These are phyloP conservation scores for Leishmania turanica DNA, from an alignment of 208 protist genomes.

Conservation along the genomic window DNA sequence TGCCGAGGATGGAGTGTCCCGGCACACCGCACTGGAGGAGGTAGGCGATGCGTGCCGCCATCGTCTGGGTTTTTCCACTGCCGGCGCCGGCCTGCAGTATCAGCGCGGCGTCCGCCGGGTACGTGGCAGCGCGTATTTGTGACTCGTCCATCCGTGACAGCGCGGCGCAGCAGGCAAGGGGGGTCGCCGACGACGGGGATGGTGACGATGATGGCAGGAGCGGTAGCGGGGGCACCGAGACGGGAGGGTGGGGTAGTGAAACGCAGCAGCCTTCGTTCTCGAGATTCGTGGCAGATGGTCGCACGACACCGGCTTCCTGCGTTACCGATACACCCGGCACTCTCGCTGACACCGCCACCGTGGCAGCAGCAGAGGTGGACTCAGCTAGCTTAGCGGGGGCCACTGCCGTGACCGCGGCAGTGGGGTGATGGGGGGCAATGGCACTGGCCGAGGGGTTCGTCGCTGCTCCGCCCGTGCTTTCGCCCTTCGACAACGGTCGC, in stretches of 20 bases:
- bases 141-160: conserved; percentile 48
- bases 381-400: background rate
- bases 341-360: background rate
- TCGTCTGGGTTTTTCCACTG: conserved; percentile 91
- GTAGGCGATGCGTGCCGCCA: conserved; percentile 75
- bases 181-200: background rate
- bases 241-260: background rate
- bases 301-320: background rate
- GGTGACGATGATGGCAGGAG: background rate
- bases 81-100: conserved; percentile 82
- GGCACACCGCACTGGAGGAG: conserved; percentile 60
- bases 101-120: conserved; percentile 43
- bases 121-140: conserved; percentile 52
- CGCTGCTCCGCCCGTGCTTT: background rate
- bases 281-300: background rate
- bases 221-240: background rate
- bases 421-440: background rate
- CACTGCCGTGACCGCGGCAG: background rate
- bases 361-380: background rate
- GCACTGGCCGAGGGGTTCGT: background rate
- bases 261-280: background rate
- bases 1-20: conserved; percentile 64
- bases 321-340: background rate
- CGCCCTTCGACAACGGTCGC: background rate
- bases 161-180: background rate